These are phyloP conservation scores for Hordeum marinum DNA, from an alignment of 176 grass and related monocot species.

Conservation along the genomic window DNA sequence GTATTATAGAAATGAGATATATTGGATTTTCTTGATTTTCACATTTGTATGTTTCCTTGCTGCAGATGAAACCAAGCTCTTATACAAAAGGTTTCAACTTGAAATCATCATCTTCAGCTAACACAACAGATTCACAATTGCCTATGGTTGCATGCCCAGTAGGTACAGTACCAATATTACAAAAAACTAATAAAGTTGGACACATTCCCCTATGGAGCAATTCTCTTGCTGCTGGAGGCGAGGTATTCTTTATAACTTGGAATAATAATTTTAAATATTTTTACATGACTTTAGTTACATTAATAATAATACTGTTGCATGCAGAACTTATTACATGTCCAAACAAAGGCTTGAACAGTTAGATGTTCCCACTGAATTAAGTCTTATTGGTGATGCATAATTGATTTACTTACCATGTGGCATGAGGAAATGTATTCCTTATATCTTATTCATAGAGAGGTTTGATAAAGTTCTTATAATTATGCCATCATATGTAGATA, in stretches of 20 bases:
- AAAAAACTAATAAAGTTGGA: background rate
- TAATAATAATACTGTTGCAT: background rate
- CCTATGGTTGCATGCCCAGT: background rate
- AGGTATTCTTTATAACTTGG: background rate
- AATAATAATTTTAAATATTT: background rate
- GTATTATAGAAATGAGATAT: background rate
- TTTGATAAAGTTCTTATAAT: background rate
- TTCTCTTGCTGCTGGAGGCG: background rate
- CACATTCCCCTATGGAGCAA: background rate
- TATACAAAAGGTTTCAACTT: background rate
- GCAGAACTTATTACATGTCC: background rate
- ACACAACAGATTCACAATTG: background rate
- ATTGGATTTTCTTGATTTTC: background rate
- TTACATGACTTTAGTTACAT: background rate
- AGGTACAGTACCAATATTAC: background rate
- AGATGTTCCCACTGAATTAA: background rate
- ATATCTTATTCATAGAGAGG: background rate
- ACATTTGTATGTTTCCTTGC: background rate
- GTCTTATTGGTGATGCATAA: too few relatives aligned
- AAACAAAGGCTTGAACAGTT: background rate
- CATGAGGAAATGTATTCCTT: background rate
- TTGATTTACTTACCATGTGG: background rate
- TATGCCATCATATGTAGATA: background rate
- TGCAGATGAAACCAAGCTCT: background rate
- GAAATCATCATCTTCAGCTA: background rate